Percentiles rank a stretch among this genome's conserved stretches.
Conservation (phyloP, 2,329 filamentous ascomycete genomes). For the Fusarium floridanum region DNA sequence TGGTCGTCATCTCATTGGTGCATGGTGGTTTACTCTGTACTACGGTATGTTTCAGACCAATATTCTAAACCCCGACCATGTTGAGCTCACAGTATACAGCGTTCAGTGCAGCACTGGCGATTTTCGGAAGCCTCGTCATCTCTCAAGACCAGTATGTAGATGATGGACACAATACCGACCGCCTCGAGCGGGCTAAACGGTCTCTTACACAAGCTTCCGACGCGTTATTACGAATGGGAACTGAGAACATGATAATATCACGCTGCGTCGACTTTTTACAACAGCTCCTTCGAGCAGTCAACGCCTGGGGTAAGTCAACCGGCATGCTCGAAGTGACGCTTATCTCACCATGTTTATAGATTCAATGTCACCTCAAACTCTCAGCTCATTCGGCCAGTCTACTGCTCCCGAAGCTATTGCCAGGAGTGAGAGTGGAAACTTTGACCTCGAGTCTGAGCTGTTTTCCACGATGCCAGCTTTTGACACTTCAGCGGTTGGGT, state of each 20-base stretch:
- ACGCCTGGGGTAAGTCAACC: background rate
- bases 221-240: background rate
- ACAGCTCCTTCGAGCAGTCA: background rate
- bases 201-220: background rate
- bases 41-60: background rate
- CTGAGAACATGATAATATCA: background rate
- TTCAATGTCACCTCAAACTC: background rate
- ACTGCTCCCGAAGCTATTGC: background rate
- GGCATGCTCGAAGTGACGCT: background rate
- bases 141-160: background rate
- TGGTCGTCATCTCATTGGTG: background rate
- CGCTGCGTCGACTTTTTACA: constrained; percentile 1
- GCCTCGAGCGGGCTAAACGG: background rate
- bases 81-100: background rate
- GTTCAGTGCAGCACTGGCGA: constrained; percentile 3
- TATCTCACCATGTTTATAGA: background rate
- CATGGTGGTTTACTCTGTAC: background rate
- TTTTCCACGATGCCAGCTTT: background rate
- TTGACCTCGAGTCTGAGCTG: background rate
- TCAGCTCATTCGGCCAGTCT: background rate
- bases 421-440: background rate
- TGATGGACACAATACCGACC: background rate
- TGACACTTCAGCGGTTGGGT: background rate
- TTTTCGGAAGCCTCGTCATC: constrained; percentile 2
- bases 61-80: background rate